A percentile compares a stretch with the other conserved stretches of the same genome.
These are phyloP conservation scores for Calonectria pteridis DNA, from an alignment of 2,329 filamentous ascomycete species.

Conservation along the genomic window DNA sequence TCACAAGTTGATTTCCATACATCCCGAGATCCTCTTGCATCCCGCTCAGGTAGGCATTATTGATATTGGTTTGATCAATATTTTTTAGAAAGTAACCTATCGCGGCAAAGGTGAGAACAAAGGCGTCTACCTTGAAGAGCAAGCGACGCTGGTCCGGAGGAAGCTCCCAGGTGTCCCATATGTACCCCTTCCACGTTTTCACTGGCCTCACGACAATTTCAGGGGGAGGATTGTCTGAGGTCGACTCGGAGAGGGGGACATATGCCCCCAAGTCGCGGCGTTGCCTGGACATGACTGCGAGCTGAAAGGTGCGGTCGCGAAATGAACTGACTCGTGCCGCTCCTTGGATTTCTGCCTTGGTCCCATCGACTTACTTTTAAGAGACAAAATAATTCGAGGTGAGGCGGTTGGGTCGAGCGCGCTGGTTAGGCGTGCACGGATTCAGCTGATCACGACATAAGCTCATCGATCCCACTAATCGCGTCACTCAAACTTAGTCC, in stretches of 20 bases:
- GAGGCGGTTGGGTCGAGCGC: neutral
- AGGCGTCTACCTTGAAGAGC: constrained; percentile 51
- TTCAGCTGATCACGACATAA: neutral
- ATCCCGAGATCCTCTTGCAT: constrained; percentile 40
- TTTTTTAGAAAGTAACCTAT: constrained; percentile 51
- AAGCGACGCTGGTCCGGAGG: constrained; percentile 48
- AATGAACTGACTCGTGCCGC: neutral
- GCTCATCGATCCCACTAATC: constrained; percentile 36
- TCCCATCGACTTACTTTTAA: neutral
- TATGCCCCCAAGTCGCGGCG: neutral
- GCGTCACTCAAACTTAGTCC: constrained; percentile 30
- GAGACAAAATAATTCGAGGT: neutral
- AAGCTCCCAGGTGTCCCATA: constrained; percentile 53
- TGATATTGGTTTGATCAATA: constrained; percentile 56
- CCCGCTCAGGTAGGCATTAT: constrained; percentile 49
- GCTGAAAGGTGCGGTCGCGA: neutral
- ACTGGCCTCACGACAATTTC: constrained; percentile 12
- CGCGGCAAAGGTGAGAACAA: constrained; percentile 50
- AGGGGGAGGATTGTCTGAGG: neutral
- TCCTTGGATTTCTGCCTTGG: neutral
- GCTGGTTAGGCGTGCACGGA: neutral
- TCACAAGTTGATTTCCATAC: constrained; percentile 39
- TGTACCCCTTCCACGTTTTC: constrained; percentile 50
- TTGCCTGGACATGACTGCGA: neutral
- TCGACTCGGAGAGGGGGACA: neutral